phyloP scores from a whole-genome alignment of 768 basidiomycete species.

The Tephrocybe sp. region DNA sequence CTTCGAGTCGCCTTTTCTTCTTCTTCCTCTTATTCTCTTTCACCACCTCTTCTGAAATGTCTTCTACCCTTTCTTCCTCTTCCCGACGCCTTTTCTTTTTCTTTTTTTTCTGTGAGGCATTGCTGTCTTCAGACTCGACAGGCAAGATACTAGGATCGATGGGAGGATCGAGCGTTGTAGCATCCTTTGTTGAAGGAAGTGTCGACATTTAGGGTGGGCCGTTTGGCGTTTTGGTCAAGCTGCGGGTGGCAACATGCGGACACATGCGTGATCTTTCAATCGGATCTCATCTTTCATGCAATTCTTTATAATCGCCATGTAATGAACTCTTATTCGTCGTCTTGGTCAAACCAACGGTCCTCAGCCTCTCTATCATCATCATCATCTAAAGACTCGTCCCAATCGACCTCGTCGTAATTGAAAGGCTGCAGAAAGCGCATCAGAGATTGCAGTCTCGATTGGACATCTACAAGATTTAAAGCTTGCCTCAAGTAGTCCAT shows the following conservation, averaged over 20 bases:
- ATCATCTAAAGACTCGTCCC: slow-evolving; percentile 68
- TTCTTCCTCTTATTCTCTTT: slow-evolving; percentile 30
- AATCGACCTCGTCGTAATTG: slow-evolving; percentile 73
- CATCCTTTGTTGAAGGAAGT: slow-evolving; percentile 8
- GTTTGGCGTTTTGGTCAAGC: slow-evolving; percentile 15
- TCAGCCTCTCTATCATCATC: slow-evolving; percentile 61
- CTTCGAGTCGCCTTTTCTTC: slow-evolving; percentile 36
- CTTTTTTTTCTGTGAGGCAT: slow-evolving; percentile 30
- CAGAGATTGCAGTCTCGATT: slow-evolving; percentile 7
- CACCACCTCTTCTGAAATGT: slow-evolving; percentile 9
- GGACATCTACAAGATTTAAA: not conserved
- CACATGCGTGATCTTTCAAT: slow-evolving; percentile 12
- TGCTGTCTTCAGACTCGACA: not conserved
- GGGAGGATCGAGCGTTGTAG: slow-evolving; percentile 1
- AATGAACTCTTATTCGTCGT: slow-evolving; percentile 44
- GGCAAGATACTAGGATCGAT: slow-evolving; percentile 1
- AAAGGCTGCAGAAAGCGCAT: slow-evolving; percentile 44
- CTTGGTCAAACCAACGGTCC: slow-evolving; percentile 76
- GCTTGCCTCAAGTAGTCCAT: slow-evolving; percentile 72
- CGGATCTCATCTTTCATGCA: not conserved
- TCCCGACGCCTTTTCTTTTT: slow-evolving; percentile 38
- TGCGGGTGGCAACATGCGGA: slow-evolving; percentile 5
- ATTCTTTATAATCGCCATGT: not conserved
- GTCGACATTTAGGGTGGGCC: slow-evolving; percentile 49
- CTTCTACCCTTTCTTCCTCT: slow-evolving; percentile 21